These are phyloP conservation scores for Saitoella complicata DNA, from an alignment of 805 yeast species.

Conservation along the genomic window DNA sequence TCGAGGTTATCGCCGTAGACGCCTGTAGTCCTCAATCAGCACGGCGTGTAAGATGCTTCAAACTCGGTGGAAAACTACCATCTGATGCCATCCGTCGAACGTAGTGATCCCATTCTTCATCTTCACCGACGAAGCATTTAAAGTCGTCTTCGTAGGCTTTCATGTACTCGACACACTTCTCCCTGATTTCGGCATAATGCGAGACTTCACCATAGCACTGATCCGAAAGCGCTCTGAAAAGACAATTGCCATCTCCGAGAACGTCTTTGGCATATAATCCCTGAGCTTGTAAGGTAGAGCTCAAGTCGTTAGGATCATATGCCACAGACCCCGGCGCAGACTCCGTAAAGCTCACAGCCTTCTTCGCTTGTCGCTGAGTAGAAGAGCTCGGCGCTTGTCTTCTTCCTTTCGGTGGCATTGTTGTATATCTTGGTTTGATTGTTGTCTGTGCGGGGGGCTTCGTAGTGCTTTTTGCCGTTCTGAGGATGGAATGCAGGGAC, in stretches of 20 bases:
- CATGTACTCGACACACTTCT: conserved; percentile 21
- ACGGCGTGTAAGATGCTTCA: neutral
- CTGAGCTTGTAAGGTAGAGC: neutral
- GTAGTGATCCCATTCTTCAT: conserved; percentile 23
- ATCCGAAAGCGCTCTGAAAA: conserved; percentile 27
- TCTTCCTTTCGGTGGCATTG: too few relatives aligned
- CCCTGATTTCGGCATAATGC: conserved; percentile 18
- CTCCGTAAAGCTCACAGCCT: too few relatives aligned
- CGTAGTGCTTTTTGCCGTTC: too few relatives aligned
- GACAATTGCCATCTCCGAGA: conserved; percentile 28
- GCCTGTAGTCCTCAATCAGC: conserved; percentile 4
- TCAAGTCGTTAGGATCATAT: too few relatives aligned
- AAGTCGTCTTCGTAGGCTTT: conserved; percentile 18
- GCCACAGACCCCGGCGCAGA: too few relatives aligned
- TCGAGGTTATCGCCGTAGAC: conserved; percentile 28
- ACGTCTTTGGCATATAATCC: conserved; percentile 24
- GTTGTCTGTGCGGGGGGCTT: too few relatives aligned
- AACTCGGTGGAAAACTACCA: conserved; percentile 6
- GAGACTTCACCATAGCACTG: conserved; percentile 24
- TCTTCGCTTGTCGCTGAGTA: too few relatives aligned
- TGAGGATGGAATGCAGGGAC: too few relatives aligned
- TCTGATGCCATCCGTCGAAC: conserved; percentile 22
- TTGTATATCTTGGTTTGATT: too few relatives aligned
- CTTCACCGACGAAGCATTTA: conserved; percentile 19
- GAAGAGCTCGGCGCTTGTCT: too few relatives aligned